These are phyloP conservation scores for Oropetium thomaeum DNA, from an alignment of 176 grass and related monocot species.

Conservation along the genomic window DNA sequence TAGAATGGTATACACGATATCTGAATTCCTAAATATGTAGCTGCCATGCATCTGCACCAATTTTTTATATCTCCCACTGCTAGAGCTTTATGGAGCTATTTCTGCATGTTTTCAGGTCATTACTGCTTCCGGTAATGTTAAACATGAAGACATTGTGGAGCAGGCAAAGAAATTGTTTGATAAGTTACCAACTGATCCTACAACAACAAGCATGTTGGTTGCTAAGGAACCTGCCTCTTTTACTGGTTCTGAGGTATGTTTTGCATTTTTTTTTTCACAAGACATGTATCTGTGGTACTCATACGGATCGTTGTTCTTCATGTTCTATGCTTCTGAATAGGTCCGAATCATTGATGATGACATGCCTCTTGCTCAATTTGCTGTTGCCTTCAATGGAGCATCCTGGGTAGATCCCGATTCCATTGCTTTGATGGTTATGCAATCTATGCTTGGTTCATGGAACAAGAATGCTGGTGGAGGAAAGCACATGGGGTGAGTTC, in stretches of 20 bases:
- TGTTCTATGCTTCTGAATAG: slow-evolving; percentile 36
- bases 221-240: slow-evolving; percentile 70
- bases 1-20: slow-evolving; percentile 65
- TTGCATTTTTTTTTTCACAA: neutral
- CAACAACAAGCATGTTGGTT: slow-evolving; percentile 71
- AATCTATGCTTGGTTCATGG: slow-evolving; percentile 97
- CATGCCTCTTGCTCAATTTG: slow-evolving; percentile 90
- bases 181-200: slow-evolving; percentile 73
- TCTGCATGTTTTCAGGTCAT: slow-evolving; percentile 64
- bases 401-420: slow-evolving; percentile 89
- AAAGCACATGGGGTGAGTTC: slow-evolving; percentile 83
- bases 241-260: slow-evolving; percentile 88
- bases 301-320: neutral
- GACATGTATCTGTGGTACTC: neutral
- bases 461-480: slow-evolving; percentile 77
- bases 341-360: slow-evolving; percentile 96
- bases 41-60: neutral
- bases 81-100: slow-evolving; percentile 1
- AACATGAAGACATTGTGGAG: slow-evolving; percentile 86
- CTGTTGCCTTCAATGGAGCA: slow-evolving; percentile 90
- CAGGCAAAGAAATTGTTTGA: slow-evolving; percentile 71
- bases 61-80: neutral
- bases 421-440: slow-evolving; percentile 97
- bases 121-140: slow-evolving; percentile 80
- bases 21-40: slow-evolving; percentile 24